phyloP scores from a whole-genome alignment of 1,139 yeast genomes.

The Arxiozyma slooffiae region DNA sequence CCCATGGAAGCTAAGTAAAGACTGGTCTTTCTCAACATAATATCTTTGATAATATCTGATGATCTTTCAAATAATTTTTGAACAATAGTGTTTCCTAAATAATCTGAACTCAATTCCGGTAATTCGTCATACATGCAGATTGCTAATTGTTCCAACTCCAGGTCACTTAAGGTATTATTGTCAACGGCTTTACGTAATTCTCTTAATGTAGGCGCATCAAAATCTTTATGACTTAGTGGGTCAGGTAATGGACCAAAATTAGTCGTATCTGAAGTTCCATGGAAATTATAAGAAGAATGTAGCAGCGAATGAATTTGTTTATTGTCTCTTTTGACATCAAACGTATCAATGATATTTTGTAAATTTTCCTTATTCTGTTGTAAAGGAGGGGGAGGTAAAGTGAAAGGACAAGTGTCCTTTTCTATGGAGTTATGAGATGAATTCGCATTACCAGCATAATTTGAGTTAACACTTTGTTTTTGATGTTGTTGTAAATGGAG shows the following conservation, averaged over 20 bases:
- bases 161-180: constrained; percentile 29
- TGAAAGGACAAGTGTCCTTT: constrained; percentile 30
- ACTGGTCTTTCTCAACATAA: constrained; percentile 69
- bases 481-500: constrained; percentile 10
- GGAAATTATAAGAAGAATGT: constrained; percentile 32
- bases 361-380: constrained; percentile 14
- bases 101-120: constrained; percentile 86
- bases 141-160: constrained; percentile 74
- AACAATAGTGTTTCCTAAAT: constrained; percentile 89
- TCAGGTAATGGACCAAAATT: constrained; percentile 67
- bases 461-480: constrained; percentile 8
- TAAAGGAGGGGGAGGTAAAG: constrained; percentile 28
- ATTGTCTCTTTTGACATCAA: constrained; percentile 21
- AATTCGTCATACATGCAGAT: constrained; percentile 79
- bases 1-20: constrained; percentile 87
- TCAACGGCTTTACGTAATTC: constrained; percentile 52
- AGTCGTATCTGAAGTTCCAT: constrained; percentile 32
- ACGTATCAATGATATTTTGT: constrained; percentile 22
- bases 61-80: constrained; percentile 77
- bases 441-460: constrained; percentile 8
- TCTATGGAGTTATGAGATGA: constrained; percentile 17
- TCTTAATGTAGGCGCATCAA: constrained; percentile 75
- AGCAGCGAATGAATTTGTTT: constrained; percentile 30
- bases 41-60: constrained; percentile 61
- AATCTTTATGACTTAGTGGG: constrained; percentile 52